phyloP scores from a whole-genome alignment of 2,329 filamentous ascomycete species.

The Aspergillus luchuensis region DNA sequence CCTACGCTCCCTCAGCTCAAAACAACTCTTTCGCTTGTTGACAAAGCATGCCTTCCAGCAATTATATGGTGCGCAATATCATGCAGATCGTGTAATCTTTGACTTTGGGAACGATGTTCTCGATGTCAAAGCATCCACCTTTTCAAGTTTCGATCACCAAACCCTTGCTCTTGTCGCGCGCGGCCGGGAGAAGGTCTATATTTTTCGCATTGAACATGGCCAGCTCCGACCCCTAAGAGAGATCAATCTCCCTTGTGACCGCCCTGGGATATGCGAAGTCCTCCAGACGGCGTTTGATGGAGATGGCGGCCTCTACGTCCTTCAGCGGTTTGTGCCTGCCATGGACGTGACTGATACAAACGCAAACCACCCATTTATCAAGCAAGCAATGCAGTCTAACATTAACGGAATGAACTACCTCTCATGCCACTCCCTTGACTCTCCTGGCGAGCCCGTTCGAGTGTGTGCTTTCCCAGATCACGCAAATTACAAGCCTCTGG shows the following conservation, averaged over 20 bases:
- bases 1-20: slow-evolving; percentile 21
- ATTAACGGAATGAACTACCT: slow-evolving; percentile 30
- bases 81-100: slow-evolving; percentile 34
- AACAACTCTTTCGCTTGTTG: slow-evolving; percentile 37
- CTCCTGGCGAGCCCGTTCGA: slow-evolving; percentile 15
- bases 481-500: slow-evolving; percentile 32
- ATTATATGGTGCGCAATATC: slow-evolving; percentile 40
- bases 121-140: slow-evolving; percentile 37
- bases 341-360: slow-evolving; percentile 23
- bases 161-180: slow-evolving; percentile 35
- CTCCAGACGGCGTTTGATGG: slow-evolving; percentile 34
- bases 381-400: slow-evolving; percentile 31
- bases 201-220: slow-evolving; percentile 28
- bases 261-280: slow-evolving; percentile 33
- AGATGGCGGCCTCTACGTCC: slow-evolving; percentile 29
- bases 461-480: slow-evolving; percentile 35
- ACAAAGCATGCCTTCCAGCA: slow-evolving; percentile 33
- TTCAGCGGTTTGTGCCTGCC: slow-evolving; percentile 37
- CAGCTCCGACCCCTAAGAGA: slow-evolving; percentile 17
- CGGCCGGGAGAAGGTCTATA: slow-evolving; percentile 30
- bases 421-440: slow-evolving; percentile 28
- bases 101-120: slow-evolving; percentile 30
- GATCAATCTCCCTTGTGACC: slow-evolving; percentile 26
- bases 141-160: slow-evolving; percentile 23
- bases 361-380: slow-evolving; percentile 35